phyloP scores from a whole-genome alignment of 495 filamentous ascomycete species.

The Margaritispora aquatica region DNA sequence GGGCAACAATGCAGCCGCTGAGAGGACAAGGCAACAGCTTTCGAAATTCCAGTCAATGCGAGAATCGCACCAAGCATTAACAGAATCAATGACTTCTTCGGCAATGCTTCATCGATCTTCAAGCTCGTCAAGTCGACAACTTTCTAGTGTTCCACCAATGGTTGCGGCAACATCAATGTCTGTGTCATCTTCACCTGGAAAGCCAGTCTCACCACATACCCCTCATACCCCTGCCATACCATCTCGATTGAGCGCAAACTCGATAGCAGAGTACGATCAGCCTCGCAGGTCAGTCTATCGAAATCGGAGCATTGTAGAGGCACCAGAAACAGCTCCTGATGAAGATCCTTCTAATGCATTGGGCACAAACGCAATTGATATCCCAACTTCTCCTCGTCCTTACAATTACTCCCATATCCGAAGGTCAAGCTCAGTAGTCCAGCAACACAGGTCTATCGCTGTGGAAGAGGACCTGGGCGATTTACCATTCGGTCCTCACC shows the following conservation, averaged over 20 bases:
- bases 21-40: slow-evolving; percentile 62
- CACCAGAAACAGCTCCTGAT: slow-evolving; percentile 26
- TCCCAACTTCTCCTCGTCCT: slow-evolving; percentile 67
- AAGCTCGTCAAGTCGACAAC: slow-evolving; percentile 74
- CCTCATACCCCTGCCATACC: slow-evolving; percentile 92
- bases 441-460: slow-evolving; percentile 47
- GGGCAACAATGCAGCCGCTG: slow-evolving; percentile 49
- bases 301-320: slow-evolving; percentile 16
- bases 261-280: slow-evolving; percentile 66
- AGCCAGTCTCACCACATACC: slow-evolving; percentile 87
- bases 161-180: slow-evolving; percentile 76
- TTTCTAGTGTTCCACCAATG: slow-evolving; percentile 80
- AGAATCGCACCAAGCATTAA: slow-evolving; percentile 77
- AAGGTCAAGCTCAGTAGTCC: slow-evolving; percentile 73
- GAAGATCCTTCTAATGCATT: slow-evolving; percentile 41
- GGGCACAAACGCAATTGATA: slow-evolving; percentile 71
- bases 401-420: slow-evolving; percentile 53
- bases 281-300: slow-evolving; percentile 25
- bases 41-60: slow-evolving; percentile 76
- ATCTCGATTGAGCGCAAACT: slow-evolving; percentile 84
- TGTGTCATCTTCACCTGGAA: slow-evolving; percentile 81
- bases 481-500: slow-evolving; percentile 54
- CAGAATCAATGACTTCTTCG: slow-evolving; percentile 84
- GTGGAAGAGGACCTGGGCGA: slow-evolving; percentile 58
- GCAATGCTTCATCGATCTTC: slow-evolving; percentile 76